A percentile compares a stretch with the other conserved stretches of the same genome.
These are phyloP conservation scores for Polygonum aviculare DNA, from an alignment of 148 eudicot species.

Conservation along the genomic window DNA sequence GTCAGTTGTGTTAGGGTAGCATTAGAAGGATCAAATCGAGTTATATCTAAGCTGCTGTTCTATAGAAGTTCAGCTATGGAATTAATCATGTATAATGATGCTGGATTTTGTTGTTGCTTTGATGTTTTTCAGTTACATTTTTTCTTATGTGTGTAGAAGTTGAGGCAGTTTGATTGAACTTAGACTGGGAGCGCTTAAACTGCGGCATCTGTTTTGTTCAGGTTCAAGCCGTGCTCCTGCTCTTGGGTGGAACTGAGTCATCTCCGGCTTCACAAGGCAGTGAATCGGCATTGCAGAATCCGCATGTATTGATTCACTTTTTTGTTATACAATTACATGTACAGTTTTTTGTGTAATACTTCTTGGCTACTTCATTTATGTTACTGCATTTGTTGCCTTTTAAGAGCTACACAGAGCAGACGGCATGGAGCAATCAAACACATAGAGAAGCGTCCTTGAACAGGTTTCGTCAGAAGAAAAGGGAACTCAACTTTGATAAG, in stretches of 20 bases:
- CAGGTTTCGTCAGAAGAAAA: slow-evolving; percentile 89
- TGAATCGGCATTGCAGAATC: slow-evolving; percentile 38
- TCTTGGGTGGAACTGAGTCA: slow-evolving; percentile 42
- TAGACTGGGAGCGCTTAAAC: neutral
- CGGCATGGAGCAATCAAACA: slow-evolving; percentile 50
- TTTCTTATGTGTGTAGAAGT: neutral
- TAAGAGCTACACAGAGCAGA: slow-evolving; percentile 49
- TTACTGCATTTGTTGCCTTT: slow-evolving; percentile 1
- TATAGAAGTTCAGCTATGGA: neutral
- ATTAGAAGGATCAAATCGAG: neutral
- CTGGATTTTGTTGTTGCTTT: neutral
- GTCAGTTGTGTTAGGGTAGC: neutral
- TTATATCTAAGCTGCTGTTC: neutral
- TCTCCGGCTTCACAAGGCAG: slow-evolving; percentile 41
- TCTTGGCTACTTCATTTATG: slow-evolving; percentile 1
- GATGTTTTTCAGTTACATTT: neutral
- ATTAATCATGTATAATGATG: neutral
- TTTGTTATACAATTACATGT: neutral
- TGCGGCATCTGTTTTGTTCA: slow-evolving; percentile 12
- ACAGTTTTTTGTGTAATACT: neutral
- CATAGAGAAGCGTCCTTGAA: slow-evolving; percentile 73
- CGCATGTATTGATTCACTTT: slow-evolving; percentile 32
- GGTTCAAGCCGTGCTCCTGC: slow-evolving; percentile 69
- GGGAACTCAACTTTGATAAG: slow-evolving; percentile 84
- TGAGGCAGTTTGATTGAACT: neutral